Evolutionary conservation across 2,329 filamentous ascomycete genomes (phyloP), one percentile per base, ranked within the genome.

Genomic region (Pezicula carpinea): DNA sequence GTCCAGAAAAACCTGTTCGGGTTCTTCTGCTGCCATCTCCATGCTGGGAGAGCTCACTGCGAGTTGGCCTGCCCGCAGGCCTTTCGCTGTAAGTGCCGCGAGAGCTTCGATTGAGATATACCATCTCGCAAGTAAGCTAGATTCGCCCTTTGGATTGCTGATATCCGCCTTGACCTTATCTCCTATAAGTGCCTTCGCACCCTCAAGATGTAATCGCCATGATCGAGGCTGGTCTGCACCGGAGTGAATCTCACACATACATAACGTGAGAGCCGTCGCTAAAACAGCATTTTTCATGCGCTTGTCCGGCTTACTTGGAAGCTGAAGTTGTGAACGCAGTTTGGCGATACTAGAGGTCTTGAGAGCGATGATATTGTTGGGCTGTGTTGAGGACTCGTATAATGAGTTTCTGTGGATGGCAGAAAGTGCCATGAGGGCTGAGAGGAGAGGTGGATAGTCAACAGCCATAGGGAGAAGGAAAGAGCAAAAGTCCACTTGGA

Each of bases 391-490:
- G 6, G 19, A n/a, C 7, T 21, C 38, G 39, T 64, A 59, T 32
- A 67, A 44, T 15, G 67, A 64, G 44, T 67, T 63, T 3, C 68
- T 59, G 44, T 70, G 68, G 29, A 70, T 66, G 6, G 67, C 67
- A 4, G 67, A 68, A 14, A 69, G 58, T 2, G 68, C 67, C 46
- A 66, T 66, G 17, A 66, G 68, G 14, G 67, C 68, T 47, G 69
- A 67, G 13, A 70, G 59, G 36, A 70, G 58, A 2, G 67, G 68
- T 3, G 66, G 67, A 11, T 64, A 69, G 40, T 69, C 63, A 1
- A 69, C 55, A 17, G 67, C 68, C 66, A 69, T 69, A 1, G 68
- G 68, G 15, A 70, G 59, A n/a, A 70, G 59, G 64, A 68, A 66
- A 18, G 61, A 58, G 53, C 66, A 69, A 44, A 70, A 68, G 46